phyloP scores from a whole-genome alignment of 306 rosid genomes.

The Lathyrus tuberosus region DNA sequence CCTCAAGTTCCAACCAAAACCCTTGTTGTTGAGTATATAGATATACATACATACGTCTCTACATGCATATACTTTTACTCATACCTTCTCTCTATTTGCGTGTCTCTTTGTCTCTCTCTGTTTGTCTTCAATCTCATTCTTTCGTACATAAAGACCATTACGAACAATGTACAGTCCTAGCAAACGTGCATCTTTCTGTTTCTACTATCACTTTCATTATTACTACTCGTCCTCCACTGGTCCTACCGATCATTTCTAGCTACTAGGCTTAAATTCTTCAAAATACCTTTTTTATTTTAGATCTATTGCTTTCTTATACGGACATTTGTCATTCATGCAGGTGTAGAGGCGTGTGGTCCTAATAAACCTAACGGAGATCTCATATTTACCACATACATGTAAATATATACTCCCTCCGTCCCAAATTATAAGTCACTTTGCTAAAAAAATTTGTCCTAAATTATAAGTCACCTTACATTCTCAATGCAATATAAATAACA shows the following conservation, averaged over 20 bases:
- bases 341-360: neutral
- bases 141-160: constrained; percentile 28
- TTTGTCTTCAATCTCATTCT: constrained; percentile 12
- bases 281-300: neutral
- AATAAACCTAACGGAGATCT: neutral
- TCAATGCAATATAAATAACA: no score
- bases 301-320: constrained; percentile 29
- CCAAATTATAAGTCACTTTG: no score
- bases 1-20: constrained; percentile 43
- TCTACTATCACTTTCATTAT: constrained; percentile 25
- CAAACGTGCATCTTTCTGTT: constrained; percentile 16
- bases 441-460: no score
- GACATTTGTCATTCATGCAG: constrained; percentile 34
- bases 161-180: constrained; percentile 5
- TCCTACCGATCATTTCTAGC: neutral
- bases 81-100: constrained; percentile 44
- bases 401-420: no score
- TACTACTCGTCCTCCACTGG: neutral
- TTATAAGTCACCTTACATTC: no score
- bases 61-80: neutral
- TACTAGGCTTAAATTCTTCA: neutral
- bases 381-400: neutral
- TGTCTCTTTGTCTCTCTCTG: constrained; percentile 33
- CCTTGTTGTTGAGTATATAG: constrained; percentile 7
- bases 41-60: constrained; percentile 33